Evolutionary conservation across 2,329 filamentous ascomycete genomes (phyloP), one percentile per base, ranked within the genome.

Genomic region (Arthrocladium fulminans): DNA sequence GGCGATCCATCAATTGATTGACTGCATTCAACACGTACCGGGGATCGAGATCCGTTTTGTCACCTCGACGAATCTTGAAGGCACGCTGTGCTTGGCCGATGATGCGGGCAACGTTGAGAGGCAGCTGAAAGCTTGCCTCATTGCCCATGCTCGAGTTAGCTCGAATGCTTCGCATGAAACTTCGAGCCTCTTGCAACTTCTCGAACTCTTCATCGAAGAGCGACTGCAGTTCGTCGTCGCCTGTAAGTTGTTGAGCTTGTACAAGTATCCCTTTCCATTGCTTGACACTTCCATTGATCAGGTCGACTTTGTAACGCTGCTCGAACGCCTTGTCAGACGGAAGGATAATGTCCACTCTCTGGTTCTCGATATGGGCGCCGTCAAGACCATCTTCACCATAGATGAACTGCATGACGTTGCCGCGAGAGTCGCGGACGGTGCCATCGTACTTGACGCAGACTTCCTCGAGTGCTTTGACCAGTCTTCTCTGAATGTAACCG

Each of bases 361-460:
- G 94, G 60, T 88, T 87, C 71, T 99, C 92, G 50, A 99, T 97
- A 65, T 84, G 80, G 56, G 86, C 85, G 62, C 86, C 94, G 66
- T 98, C 94, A 6, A 97, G 77, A 61, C 92, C 94, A 67, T 98
- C 94, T 65, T 98, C 92, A 62, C 92, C 92, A 58, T 98, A 98
- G 52, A 96, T 76, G 71, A 98, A 98, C 63, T 98, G 90, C 47
- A 98, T 83, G 54, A 98, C 85, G 60, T 98, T 94, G 39, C 92
- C 92, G 38, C 97, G 76, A 2, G 92, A 98, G 68, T 98, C 98
- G 51, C 92, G 84, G 23, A 98, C 88, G 4, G 92, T 98, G 54
- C 90, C 90, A 60, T 98, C 92, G 63, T 98, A 98, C 63, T 94
- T 94, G 51, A 90, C 89, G 73, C 90, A 95, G 46, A 97, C 84